phyloP scores from a whole-genome alignment of 257 asterid genomes.

The Fraxinus cuspidata region DNA sequence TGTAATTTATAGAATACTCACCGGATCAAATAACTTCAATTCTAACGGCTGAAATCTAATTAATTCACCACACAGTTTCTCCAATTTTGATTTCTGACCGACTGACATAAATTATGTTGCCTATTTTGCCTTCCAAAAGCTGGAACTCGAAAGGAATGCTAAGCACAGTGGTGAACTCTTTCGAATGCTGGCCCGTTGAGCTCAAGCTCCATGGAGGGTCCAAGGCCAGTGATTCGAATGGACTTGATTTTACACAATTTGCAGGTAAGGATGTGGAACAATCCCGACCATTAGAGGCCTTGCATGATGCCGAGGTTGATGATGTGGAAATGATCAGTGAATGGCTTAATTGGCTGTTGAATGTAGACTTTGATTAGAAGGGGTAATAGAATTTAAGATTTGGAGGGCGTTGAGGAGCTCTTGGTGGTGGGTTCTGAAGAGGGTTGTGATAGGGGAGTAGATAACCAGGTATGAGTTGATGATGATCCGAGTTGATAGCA shows the following conservation, averaged over 20 bases:
- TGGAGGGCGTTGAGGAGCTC: constrained; percentile 71
- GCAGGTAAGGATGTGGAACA: constrained; percentile 77
- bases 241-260: constrained; percentile 52
- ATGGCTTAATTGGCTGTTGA: constrained; percentile 93
- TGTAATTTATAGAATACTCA: too few relatives aligned
- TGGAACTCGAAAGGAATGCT: constrained; percentile 70
- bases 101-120: constrained; percentile 41
- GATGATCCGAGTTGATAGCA: constrained; percentile 62
- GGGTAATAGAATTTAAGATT: constrained; percentile 69
- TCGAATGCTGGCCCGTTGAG: constrained; percentile 67
- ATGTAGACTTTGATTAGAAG: constrained; percentile 73
- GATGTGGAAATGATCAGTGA: constrained; percentile 79
- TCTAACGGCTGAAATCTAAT: too few relatives aligned
- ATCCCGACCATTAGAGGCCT: constrained; percentile 94
- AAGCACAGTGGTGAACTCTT: constrained; percentile 69
- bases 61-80: constrained; percentile 53
- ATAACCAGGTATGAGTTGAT: constrained; percentile 60
- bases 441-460: constrained; percentile 53
- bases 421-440: constrained; percentile 48
- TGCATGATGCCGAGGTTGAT: constrained; percentile 78
- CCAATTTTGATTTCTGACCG: constrained; percentile 49
- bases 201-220: constrained; percentile 60
- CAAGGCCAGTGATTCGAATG: constrained; percentile 66
- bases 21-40: too few relatives aligned
- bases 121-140: constrained; percentile 66